Evolutionary conservation across 2,329 filamentous ascomycete genomes (phyloP), one percentile per base, ranked within the genome.

Genomic region (Boeremia lycopersici): DNA sequence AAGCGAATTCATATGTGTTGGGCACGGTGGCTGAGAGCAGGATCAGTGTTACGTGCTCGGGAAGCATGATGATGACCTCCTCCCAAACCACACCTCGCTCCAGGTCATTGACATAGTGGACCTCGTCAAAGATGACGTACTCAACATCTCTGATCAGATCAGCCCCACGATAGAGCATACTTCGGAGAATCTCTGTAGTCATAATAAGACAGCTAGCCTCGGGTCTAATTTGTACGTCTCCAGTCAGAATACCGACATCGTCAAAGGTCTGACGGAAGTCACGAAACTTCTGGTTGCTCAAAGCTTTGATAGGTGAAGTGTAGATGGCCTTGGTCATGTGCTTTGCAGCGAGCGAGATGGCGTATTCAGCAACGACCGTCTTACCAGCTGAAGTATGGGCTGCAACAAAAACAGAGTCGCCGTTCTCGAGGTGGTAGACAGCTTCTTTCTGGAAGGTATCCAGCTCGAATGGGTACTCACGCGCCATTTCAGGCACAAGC

Each of bases 261-360:
- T 96, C 92, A 68, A 99, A 99, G 0, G 86, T 87, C 51, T 87
- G 84, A 53, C 92, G 86, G 73, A 99, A 99, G 73, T 99, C 95
- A 60, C 95, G 86, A 76, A 98, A 99, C 74, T 99, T 99, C 72
- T 99, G 95, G 72, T 99, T 99, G 77, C 95, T 98, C 53, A 99
- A 80, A 2, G 95, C 95, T 74, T 99, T 99, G 80, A 99, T 99
- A 0, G 95, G 95, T 0, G 95, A 98, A 0, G 95, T 99, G 74
- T 99, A 99, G 61, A 99, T 99, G 19, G 95, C 93, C 74, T 99
- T 99, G 8, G 95, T 99, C 93, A 98, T 98, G 73, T 99, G 95
- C 71, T 93, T 96, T n/a, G 91, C 89, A 28, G 95, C 95, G 54
- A 99, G 81, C 6, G 95, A 92, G 73, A 99, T 98, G 43, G 93